These are phyloP conservation scores for Biscutella auriculata DNA, from an alignment of 441 rosid species.

Conservation along the genomic window DNA sequence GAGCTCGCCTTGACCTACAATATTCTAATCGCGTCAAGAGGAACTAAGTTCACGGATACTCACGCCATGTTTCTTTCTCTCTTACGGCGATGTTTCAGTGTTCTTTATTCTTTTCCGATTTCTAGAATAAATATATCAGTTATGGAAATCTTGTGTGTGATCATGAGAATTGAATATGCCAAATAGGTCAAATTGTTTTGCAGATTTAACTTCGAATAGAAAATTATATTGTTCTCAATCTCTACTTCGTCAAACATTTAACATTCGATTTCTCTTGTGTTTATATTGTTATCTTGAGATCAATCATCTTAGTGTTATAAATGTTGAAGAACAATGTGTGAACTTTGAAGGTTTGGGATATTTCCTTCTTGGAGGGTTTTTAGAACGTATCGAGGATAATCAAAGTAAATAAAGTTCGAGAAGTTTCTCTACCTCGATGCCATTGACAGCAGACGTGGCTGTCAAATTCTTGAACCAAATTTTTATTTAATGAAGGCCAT, in stretches of 20 bases:
- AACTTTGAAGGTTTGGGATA: constrained; percentile 45
- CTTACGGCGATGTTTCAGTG: neutral
- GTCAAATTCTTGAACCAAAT: too few relatives aligned
- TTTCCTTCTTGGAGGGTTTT: constrained; percentile 89
- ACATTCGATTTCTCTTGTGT: neutral
- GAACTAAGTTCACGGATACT: constrained; percentile 71
- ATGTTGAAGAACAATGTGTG: neutral
- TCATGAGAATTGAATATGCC: neutral
- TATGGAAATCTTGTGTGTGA: neutral
- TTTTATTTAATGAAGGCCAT: too few relatives aligned
- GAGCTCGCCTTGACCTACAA: constrained; percentile 83
- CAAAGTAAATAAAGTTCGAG: constrained; percentile 72
- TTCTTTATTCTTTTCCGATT: too few relatives aligned
- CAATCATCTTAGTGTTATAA: neutral
- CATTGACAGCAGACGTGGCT: constrained; percentile 70
- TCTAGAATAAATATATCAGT: too few relatives aligned
- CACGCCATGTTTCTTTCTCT: constrained; percentile 49
- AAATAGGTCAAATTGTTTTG: neutral
- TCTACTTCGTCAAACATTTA: neutral
- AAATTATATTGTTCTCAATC: neutral
- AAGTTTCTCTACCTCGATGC: constrained; percentile 57
- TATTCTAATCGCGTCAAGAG: constrained; percentile 54
- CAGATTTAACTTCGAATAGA: neutral
- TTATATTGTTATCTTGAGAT: neutral
- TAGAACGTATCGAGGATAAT: constrained; percentile 75